These are phyloP conservation scores for Cryphonectria parasitica DNA, from an alignment of 2,329 filamentous ascomycete genomes.

Conservation along the genomic window DNA sequence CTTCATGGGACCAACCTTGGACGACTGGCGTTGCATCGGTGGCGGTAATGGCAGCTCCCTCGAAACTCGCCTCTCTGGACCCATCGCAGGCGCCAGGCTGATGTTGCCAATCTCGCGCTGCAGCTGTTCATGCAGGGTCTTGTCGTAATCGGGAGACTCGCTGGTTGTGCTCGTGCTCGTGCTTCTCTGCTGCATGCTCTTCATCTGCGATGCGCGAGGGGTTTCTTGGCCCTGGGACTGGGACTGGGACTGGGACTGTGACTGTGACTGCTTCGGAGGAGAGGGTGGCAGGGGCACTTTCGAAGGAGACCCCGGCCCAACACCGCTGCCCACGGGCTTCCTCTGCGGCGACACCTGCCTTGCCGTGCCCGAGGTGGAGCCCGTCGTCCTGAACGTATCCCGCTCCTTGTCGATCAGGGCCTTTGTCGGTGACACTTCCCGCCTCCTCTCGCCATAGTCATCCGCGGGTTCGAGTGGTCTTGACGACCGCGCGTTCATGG, in stretches of 20 bases:
- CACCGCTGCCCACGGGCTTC: conserved; percentile 49
- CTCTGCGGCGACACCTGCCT: conserved; percentile 65
- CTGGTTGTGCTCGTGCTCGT: conserved; percentile 35
- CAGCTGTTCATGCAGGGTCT: conserved; percentile 64
- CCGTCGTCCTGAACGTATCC: conserved; percentile 59
- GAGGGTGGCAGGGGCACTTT: conserved; percentile 66
- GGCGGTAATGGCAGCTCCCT: conserved; percentile 20
- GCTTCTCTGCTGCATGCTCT: conserved; percentile 50
- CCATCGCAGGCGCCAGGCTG: conserved; percentile 49
- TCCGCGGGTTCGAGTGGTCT: conserved; percentile 52
- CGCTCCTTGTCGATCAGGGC: conserved; percentile 45
- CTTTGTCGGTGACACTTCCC: conserved; percentile 55
- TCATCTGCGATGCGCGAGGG: conserved; percentile 49
- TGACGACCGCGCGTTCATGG: conserved; percentile 73
- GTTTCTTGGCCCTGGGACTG: conserved; percentile 43
- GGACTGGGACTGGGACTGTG: conserved; percentile 33
- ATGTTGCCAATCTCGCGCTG: conserved; percentile 64
- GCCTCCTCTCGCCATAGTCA: conserved; percentile 56
- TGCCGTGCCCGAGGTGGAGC: conserved; percentile 50
- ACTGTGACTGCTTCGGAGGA: conserved; percentile 50
- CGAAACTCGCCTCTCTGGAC: conserved; percentile 24
- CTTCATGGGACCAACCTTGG: conserved; percentile 46
- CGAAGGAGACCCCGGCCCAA: conserved; percentile 52
- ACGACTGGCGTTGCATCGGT: conserved; percentile 39
- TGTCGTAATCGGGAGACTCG: conserved; percentile 64